Conservation (phyloP, 441 rosid species). For the Metrosideros polymorpha region DNA sequence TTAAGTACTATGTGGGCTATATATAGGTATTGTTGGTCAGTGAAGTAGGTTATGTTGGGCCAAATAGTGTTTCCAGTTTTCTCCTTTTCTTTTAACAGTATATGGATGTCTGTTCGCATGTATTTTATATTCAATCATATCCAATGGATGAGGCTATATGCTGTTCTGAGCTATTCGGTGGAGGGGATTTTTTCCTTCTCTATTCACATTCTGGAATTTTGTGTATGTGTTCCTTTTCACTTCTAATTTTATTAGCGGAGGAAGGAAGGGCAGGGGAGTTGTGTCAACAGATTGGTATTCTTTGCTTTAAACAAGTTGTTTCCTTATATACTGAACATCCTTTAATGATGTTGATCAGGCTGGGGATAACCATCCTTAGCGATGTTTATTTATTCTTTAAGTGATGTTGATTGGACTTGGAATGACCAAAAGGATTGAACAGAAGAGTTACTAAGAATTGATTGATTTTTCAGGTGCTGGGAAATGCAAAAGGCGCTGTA, state of each 20-base stretch:
- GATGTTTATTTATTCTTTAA: neutral
- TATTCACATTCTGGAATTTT: neutral
- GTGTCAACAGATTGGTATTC: neutral
- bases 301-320: neutral
- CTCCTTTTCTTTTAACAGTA: neutral
- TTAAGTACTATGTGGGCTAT: neutral
- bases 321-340: neutral
- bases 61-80: neutral
- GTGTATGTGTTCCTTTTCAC: neutral
- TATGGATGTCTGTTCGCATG: neutral
- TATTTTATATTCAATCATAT: neutral
- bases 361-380: neutral
- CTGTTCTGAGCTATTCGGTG: neutral
- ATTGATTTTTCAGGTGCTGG: constrained; percentile 37
- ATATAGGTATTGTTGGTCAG: neutral
- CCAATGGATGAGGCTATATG: neutral
- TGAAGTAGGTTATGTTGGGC: neutral
- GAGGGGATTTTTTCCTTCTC: neutral
- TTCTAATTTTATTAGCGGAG: neutral
- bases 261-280: neutral
- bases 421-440: neutral
- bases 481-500: constrained; percentile 68
- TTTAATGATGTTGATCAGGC: neutral
- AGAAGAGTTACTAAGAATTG: neutral
- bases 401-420: neutral